Conservation (phyloP, 805 yeast genomes). For the Starmerella apis region DNA sequence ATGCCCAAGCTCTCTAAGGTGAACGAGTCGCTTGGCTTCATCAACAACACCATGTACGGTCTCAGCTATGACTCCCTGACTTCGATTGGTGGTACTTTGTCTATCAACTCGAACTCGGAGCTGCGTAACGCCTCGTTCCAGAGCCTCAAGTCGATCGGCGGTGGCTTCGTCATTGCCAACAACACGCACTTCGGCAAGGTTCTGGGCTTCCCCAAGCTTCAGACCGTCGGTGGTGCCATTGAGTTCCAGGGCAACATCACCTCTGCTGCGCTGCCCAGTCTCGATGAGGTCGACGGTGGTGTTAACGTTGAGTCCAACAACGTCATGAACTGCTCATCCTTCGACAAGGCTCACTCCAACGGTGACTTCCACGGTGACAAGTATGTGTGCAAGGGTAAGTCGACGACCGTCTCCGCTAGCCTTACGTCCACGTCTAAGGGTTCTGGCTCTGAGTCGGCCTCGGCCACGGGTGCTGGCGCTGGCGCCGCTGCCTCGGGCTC, state of each 20-base stretch:
- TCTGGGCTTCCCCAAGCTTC: conserved; percentile 62
- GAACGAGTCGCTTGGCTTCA: conserved; percentile 74
- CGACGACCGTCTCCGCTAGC: conserved; percentile 26
- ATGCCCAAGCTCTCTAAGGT: conserved; percentile 57
- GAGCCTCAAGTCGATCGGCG: conserved; percentile 64
- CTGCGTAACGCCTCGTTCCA: conserved; percentile 61
- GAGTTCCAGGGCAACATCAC: conserved; percentile 68
- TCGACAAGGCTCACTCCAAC: conserved; percentile 57
- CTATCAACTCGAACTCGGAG: conserved; percentile 62
- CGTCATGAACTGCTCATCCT: conserved; percentile 69
- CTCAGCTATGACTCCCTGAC: conserved; percentile 39
- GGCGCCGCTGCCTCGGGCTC: conserved; percentile 13
- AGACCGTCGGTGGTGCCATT: conserved; percentile 81
- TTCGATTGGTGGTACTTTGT: conserved; percentile 67
- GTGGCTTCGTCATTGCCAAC: conserved; percentile 86
- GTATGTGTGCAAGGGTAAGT: conserved; percentile 39
- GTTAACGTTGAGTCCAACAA: conserved; percentile 57
- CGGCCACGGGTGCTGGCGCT: conserved; percentile 10
- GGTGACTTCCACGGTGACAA: conserved; percentile 89
- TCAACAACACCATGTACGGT: conserved; percentile 49
- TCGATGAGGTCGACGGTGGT: conserved; percentile 83
- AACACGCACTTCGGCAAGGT: conserved; percentile 60
- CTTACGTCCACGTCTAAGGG: conserved; percentile 16
- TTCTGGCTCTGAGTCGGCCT: conserved; percentile 13
- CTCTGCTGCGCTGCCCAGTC: conserved; percentile 62